Conservation (phyloP, 129 eudicot species). For the Pulicaria dysenterica region DNA sequence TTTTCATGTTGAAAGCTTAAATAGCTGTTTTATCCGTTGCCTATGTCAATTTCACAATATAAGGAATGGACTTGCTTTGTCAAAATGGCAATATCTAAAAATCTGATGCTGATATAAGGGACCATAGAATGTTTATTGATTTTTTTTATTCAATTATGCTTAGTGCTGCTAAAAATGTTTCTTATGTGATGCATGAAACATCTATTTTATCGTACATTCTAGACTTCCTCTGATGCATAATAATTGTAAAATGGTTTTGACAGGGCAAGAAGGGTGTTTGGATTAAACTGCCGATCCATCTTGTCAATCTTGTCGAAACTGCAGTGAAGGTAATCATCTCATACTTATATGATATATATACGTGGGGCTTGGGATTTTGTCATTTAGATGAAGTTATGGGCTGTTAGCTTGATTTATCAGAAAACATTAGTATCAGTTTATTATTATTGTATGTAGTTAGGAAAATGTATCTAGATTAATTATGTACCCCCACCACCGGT, state of each 20-base stretch:
- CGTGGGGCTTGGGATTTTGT: not conserved
- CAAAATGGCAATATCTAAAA: slow-evolving; percentile 1
- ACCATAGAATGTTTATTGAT: not conserved
- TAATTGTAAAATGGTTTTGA: slow-evolving; percentile 28
- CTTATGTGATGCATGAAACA: slow-evolving; percentile 9
- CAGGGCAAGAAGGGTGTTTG: slow-evolving; percentile 90
- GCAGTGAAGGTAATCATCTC: slow-evolving; percentile 60
- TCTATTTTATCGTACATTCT: slow-evolving; percentile 9
- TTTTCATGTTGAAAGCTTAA: not conserved
- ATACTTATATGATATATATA: not conserved
- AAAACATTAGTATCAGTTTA: too few relatives aligned
- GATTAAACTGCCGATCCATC: slow-evolving; percentile 69
- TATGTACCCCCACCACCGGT: too few relatives aligned
- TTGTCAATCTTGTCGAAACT: slow-evolving; percentile 64
- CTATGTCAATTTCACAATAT: too few relatives aligned
- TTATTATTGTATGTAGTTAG: too few relatives aligned
- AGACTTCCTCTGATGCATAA: slow-evolving; percentile 3
- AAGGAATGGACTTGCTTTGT: not conserved
- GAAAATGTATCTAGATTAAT: too few relatives aligned
- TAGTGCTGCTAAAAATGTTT: not conserved
- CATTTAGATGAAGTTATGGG: not conserved
- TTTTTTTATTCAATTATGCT: slow-evolving; percentile 3
- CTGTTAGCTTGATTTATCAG: too few relatives aligned
- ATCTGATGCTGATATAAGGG: not conserved
- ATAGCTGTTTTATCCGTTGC: not conserved